Percentiles rank a stretch among this genome's conserved stretches.
phyloP scores from a whole-genome alignment of 208 protist genomes.

The Tritrichomonas musculus region DNA sequence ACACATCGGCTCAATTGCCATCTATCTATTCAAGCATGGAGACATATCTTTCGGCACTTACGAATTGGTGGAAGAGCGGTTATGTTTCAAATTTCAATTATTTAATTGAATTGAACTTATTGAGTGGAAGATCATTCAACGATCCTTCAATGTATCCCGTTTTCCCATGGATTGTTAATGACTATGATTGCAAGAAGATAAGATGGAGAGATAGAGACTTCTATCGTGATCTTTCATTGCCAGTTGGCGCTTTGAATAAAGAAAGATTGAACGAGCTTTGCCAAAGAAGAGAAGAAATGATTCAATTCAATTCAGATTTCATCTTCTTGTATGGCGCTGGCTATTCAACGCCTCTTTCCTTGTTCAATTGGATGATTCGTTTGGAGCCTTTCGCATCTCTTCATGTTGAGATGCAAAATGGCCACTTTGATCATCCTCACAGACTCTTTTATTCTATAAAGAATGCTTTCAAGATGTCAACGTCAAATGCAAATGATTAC shows the following conservation, averaged over 20 bases:
- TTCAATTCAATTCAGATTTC: neutral
- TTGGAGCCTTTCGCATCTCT: constrained; percentile 48
- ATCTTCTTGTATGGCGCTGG: neutral
- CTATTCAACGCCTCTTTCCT: neutral
- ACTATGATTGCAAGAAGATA: neutral
- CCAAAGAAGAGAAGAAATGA: neutral
- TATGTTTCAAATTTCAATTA: neutral
- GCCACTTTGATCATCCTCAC: constrained; percentile 62
- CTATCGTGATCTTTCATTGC: neutral
- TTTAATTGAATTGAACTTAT: neutral
- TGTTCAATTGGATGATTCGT: constrained; percentile 42
- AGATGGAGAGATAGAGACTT: neutral
- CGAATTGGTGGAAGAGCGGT: neutral
- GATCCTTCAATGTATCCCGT: constrained; percentile 22
- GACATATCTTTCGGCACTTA: no score
- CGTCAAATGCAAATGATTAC: neutral
- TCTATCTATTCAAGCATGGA: neutral
- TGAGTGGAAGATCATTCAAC: neutral
- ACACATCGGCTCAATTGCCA: no score
- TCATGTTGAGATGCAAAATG: constrained; percentile 57
- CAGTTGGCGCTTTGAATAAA: neutral
- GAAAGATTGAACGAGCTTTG: neutral
- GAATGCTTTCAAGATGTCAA: neutral
- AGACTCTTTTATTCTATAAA: neutral
- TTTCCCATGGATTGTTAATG: constrained; percentile 5